A percentile compares a stretch with the other conserved stretches of the same genome.
phyloP scores from a whole-genome alignment of 805 yeast species.

The Zygosaccharomyces gambellarensis region DNA sequence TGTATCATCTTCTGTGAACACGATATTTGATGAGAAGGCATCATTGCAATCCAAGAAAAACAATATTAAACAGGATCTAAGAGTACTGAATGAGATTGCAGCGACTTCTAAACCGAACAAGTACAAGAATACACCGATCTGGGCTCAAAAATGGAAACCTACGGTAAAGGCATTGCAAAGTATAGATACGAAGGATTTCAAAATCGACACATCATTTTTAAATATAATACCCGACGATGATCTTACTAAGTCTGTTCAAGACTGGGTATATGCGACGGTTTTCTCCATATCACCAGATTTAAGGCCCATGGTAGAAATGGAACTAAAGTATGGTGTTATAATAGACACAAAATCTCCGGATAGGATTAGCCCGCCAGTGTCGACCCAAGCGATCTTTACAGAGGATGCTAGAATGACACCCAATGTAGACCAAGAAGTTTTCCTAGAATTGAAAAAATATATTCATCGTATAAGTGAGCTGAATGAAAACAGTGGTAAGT shows the following conservation, averaged over 20 bases:
- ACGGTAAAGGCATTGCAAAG: conserved; percentile 32
- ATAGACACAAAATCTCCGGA: conserved; percentile 59
- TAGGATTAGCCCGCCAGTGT: conserved; percentile 59
- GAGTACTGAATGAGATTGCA: conserved; percentile 28
- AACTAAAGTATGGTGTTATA: conserved; percentile 67
- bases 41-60: conserved; percentile 30
- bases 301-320: conserved; percentile 60
- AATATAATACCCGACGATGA: conserved; percentile 76
- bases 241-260: conserved; percentile 72
- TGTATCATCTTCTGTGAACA: conserved; percentile 15
- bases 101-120: conserved; percentile 50
- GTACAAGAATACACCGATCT: conserved; percentile 63
- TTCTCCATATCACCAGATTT: conserved; percentile 53
- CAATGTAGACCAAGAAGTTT: conserved; percentile 61
- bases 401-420: conserved; percentile 59
- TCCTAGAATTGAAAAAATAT: conserved; percentile 50
- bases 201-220: conserved; percentile 43
- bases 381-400: conserved; percentile 61
- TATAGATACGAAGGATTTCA: conserved; percentile 30
- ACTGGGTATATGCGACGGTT: conserved; percentile 84
- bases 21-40: conserved; percentile 32
- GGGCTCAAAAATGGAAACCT: conserved; percentile 78
- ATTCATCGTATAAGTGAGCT: conserved; percentile 50
- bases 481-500: conserved; percentile 48
- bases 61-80: conserved; percentile 31